Percentiles rank a stretch among this genome's conserved stretches.
These are phyloP conservation scores for Solanum gandarillasii DNA, from an alignment of 257 asterid genomes.

Conservation along the genomic window DNA sequence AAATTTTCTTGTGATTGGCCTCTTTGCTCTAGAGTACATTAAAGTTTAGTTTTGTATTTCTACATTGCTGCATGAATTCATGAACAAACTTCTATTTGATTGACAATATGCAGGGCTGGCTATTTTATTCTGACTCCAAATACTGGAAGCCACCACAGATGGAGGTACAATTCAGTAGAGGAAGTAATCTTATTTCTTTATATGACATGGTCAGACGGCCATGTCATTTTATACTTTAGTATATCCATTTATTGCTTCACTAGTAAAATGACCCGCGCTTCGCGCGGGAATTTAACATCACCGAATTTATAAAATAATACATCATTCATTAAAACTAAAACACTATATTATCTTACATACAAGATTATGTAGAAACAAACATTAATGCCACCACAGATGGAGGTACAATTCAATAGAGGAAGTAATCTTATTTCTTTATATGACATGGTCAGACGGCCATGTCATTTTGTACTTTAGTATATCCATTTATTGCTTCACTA, in stretches of 20 bases:
- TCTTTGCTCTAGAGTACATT: not conserved
- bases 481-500: not conserved
- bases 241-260: not conserved
- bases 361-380: no score
- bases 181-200: not conserved
- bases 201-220: not conserved
- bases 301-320: no score
- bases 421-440: not conserved
- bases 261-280: no score
- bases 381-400: slow-evolving; percentile 68
- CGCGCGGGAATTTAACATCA: no score
- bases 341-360: no score
- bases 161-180: slow-evolving; percentile 46
- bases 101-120: slow-evolving; percentile 73
- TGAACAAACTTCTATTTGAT: not conserved
- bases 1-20: not conserved
- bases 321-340: no score
- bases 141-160: slow-evolving; percentile 98
- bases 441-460: not conserved
- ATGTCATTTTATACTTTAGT: not conserved
- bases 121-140: slow-evolving; percentile 77
- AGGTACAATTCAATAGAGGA: slow-evolving; percentile 34
- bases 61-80: not conserved
- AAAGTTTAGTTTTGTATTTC: not conserved
- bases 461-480: not conserved